Base-by-base conservation (phyloP, 345 rosid species). In the Brassica cretica region DNA sequence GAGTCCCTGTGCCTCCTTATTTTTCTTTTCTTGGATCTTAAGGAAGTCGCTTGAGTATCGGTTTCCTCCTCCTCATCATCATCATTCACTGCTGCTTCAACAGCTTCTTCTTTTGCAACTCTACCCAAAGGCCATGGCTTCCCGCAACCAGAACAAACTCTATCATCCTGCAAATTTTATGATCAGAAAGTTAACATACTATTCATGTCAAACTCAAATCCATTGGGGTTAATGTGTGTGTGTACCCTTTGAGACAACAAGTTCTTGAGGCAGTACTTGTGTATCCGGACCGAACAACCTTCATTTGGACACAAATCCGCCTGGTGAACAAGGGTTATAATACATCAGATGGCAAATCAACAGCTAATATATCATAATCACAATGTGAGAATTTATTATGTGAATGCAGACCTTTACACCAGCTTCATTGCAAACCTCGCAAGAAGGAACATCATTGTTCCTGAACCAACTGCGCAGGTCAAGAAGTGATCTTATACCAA, bases 381-480 rank as follows among this genome's bases (percentile, higher is more conserved):
- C 25, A 18, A 39, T 14, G 14, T 46, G 55, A 46, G 61, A 74
- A n/a, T n/a, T n/a, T n/a, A n/a, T n/a, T n/a, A n/a, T n/a, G n/a
- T n/a, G n/a, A n/a, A 63, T 69, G 71, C 71, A 65, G 24, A 93
- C 99, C 98, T 95, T 95, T 21, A 95, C 71, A 21, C 88, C 97
- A 77, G 94, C 91, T 85, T 93, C 99, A 21, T 90, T 92, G 86
- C 99, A 95, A 51, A 95, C 90, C 85, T 89, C 89, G 61, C 99
- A 95, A 10, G 88, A 81, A 76, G 97, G 91, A 82, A 85, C 84
- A 66, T 85, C 94, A 73, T 83, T 80, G 84, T 74, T 89, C 75
- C 86, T 83, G 82, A 95, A 87, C 92, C 91, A 93, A 76, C 93
- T 85, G 37, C 97, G 89, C 71, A 95, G 84, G 73, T 95, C 98